phyloP scores from a whole-genome alignment of 1,139 yeast genomes.

The Debaryomyces fabryi region DNA sequence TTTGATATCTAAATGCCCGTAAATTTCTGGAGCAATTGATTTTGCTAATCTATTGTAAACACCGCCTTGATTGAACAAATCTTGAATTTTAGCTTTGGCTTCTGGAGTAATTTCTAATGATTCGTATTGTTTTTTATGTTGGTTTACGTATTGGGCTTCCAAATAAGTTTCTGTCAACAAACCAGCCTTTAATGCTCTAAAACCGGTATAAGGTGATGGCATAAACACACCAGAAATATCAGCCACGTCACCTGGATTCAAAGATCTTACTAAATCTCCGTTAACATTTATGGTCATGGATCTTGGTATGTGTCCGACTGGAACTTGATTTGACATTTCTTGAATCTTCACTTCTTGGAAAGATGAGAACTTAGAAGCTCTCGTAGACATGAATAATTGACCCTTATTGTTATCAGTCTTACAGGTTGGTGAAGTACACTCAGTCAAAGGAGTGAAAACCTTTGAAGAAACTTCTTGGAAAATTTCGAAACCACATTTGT shows the following conservation, averaged over 20 bases:
- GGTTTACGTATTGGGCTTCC: conserved; percentile 83
- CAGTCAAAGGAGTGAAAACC: conserved; percentile 81
- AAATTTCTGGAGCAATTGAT: conserved; percentile 97
- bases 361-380: conserved; percentile 93
- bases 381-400: conserved; percentile 86
- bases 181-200: conserved; percentile 89
- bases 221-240: conserved; percentile 90
- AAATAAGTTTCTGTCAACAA: conserved; percentile 90
- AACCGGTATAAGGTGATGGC: conserved; percentile 96
- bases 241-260: conserved; percentile 94
- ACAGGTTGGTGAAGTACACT: conserved; percentile 86
- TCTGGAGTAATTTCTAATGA: conserved; percentile 60
- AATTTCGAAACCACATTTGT: conserved; percentile 93
- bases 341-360: conserved; percentile 96
- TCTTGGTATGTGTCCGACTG: conserved; percentile 97
- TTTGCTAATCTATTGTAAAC: conserved; percentile 79
- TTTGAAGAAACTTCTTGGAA: conserved; percentile 91
- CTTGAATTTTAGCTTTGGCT: conserved; percentile 56
- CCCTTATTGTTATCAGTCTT: conserved; percentile 80
- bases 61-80: conserved; percentile 58
- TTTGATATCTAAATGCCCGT: conserved; percentile 91
- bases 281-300: conserved; percentile 80
- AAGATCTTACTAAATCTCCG: conserved; percentile 84
- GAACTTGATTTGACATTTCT: conserved; percentile 94
- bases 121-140: conserved; percentile 89